Base-by-base conservation (phyloP, 2,329 filamentous ascomycete species). In the Fusarium drepaniforme region DNA sequence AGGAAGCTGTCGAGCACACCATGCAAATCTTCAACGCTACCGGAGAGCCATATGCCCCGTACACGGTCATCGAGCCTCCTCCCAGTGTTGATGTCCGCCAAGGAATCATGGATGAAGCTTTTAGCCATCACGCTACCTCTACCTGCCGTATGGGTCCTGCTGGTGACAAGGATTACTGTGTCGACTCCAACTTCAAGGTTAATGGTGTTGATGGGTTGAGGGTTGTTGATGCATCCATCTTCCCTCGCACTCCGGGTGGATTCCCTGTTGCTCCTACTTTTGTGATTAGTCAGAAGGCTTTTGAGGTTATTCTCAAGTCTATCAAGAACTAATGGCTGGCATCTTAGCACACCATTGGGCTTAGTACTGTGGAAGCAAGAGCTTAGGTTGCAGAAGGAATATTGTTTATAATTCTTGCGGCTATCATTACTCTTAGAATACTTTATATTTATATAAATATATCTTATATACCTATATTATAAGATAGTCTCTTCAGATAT, bases 191-290 rank as follows among this genome's bases (percentile, higher is more conserved):
- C 62, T 90, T 91, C 79, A 83, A 85, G 23, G 90, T 92, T 5
- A 83, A 87, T 21, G 89, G 89, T 1, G 86, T 90, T 0, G 79
- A 84, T 1, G 85, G 86, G 0, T 81, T 92, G 60, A 83, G 90
- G 6, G 90, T 91, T 8, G 90, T 92, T 2, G 90, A 92, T 82
- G 90, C 88, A 0, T 87, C 85, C n/a, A 83, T 87, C 7, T 91
- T 89, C 68, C 88, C 89, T 8, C 68, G 74, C 23, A 42, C 61
- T 0, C 73, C 73, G 0, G 74, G 71, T 18, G 71, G 64, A 18
- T 76, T 76, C 1, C 74, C 74, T 8, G 66, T 53, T 15, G 73
- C 70, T 0, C 73, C 73, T 1, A 75, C 73, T 1, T 75, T 75
- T 35, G 25, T 75, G 37, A 75, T 71, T 15, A 71, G 63, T 3